Conservation (phyloP, 176 grass and related monocot genomes). For the Eragrostis nindensis region DNA sequence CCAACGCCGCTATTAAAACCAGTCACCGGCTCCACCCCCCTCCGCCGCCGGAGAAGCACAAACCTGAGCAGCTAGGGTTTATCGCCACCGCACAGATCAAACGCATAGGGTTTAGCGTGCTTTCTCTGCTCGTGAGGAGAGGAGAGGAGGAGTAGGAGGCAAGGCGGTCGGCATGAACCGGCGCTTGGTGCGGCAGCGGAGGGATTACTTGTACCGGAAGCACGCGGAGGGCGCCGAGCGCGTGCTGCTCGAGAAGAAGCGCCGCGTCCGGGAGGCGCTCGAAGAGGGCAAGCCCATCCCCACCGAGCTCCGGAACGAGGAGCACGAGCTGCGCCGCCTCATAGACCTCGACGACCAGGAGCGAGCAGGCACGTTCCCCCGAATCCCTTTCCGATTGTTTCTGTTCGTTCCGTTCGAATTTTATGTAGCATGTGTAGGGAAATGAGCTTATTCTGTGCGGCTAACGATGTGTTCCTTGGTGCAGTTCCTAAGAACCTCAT, state of each 20-base stretch:
- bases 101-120: slow-evolving; percentile 18
- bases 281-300: slow-evolving; percentile 89
- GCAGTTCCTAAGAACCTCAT: slow-evolving; percentile 68
- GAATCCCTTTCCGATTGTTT: neutral
- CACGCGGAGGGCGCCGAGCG: slow-evolving; percentile 78
- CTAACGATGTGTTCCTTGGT: neutral
- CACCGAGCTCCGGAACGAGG: slow-evolving; percentile 85
- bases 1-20: neutral
- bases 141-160: neutral
- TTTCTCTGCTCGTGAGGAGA: neutral
- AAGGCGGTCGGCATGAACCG: slow-evolving; percentile 52
- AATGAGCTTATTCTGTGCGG: neutral
- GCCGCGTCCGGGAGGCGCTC: slow-evolving; percentile 72
- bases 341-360: slow-evolving; percentile 86
- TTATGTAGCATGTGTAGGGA: too few relatives aligned
- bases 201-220: slow-evolving; percentile 80
- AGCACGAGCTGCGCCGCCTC: slow-evolving; percentile 64
- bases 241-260: slow-evolving; percentile 92
- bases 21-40: neutral
- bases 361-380: slow-evolving; percentile 42
- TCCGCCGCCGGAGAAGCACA: slow-evolving; percentile 19
- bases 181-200: slow-evolving; percentile 50
- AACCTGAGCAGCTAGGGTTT: slow-evolving; percentile 29
- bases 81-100: neutral
- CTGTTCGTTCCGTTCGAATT: neutral